A percentile compares a stretch with the other conserved stretches of the same genome.
Conservation (phyloP, 306 rosid genomes). For the Vachellia pachyceras region DNA sequence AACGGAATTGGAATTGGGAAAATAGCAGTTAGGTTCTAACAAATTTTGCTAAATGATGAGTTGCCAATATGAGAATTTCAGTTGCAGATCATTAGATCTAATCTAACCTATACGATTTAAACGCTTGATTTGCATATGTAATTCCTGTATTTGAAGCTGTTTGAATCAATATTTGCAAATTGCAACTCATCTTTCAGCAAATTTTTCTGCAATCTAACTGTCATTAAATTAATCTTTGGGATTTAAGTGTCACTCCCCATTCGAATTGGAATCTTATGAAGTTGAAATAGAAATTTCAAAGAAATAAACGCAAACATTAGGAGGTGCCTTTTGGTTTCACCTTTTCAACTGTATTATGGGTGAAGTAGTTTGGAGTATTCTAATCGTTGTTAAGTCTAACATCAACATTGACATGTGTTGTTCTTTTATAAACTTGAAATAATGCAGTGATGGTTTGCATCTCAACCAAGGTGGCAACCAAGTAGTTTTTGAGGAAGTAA, state of each 20-base stretch:
- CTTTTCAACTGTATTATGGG: neutral
- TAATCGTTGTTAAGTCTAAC: neutral
- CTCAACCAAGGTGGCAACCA: conserved; percentile 63
- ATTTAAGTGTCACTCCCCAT: neutral
- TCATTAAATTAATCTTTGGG: neutral
- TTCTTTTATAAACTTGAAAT: conserved; percentile 34
- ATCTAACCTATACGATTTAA: neutral
- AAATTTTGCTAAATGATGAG: neutral
- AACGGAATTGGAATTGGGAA: neutral
- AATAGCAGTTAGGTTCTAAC: neutral
- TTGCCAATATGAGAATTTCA: neutral
- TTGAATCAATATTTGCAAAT: neutral
- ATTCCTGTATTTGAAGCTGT: neutral
- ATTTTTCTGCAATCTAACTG: neutral
- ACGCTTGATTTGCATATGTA: neutral
- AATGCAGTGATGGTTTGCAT: conserved; percentile 85
- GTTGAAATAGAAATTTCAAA: neutral
- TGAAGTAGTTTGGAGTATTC: neutral
- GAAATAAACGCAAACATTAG: neutral
- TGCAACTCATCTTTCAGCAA: neutral
- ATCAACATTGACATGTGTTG: neutral
- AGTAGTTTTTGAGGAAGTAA: conserved; percentile 71
- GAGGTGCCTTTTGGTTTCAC: neutral
- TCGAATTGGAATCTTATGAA: too few relatives aligned
- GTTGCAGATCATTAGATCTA: neutral